Evolutionary conservation across 441 rosid genomes (phyloP), one percentile per base, ranked within the genome.

Genomic region (Isatis lusitanica): DNA sequence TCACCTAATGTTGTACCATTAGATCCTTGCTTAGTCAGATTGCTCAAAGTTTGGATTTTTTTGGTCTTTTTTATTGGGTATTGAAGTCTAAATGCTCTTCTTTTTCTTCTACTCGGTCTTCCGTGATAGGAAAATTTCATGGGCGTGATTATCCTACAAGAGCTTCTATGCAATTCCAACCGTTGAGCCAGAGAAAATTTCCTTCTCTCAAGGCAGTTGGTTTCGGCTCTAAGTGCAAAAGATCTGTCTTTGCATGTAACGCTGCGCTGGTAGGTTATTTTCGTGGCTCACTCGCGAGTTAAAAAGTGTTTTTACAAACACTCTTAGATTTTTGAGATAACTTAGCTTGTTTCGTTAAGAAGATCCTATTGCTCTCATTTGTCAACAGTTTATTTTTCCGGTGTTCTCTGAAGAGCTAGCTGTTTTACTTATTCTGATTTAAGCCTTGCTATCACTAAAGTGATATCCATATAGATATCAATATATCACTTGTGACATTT

Each of bases 231-330:
- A 69, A 48, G 67, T 68, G 58, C 38, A 81, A 60, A 68, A 71
- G 39, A 65, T 71, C 80, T 68, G 57, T 65, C 70, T 79, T 81
- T 56, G 31, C 57, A 30, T 83, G 83, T 61, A 83, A 80, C 67
- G 74, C 85, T 64, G 75, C 86, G 39, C 53, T 81, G 79, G 94
- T 89, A 82, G 30, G 88, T 71, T 66, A 52, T 58, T 2, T n/a
- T 24, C 10, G 6, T 63, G 35, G 17, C 50, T 16, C 10, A 36
- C 57, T 36, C 7, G n/a, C 52, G 1, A 66, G 60, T 58, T 74
- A 28, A 3, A 43, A 7, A 8, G 21, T 38, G 11, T 16, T 17
- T 42, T 13, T n/a, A n/a, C 16, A 33, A 35, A 8, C 38, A 18
- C 42, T 60, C 44, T 6, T 61, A 1, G 44, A 35, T 7, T 42